Percentiles rank a stretch among this genome's conserved stretches.
Conservation (phyloP, 1,139 yeast genomes). For the Meyerozyma carpophila region DNA sequence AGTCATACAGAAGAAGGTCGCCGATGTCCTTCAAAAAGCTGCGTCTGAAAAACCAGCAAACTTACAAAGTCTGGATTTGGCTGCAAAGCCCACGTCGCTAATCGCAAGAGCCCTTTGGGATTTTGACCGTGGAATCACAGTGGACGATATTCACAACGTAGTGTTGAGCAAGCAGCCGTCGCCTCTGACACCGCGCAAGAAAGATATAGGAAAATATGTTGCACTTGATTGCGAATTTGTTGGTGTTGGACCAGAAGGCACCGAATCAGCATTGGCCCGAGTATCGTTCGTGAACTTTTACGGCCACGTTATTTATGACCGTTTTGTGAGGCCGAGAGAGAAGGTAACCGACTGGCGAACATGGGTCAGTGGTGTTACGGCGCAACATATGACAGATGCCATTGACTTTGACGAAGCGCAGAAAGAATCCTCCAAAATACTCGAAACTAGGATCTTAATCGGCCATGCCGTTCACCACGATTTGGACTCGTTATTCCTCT, state of each 20-base stretch:
- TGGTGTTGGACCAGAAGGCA: slow-evolving; percentile 76
- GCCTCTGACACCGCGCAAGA: slow-evolving; percentile 14
- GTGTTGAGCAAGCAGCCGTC: background rate
- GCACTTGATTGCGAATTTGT: slow-evolving; percentile 95
- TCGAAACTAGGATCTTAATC: slow-evolving; percentile 53
- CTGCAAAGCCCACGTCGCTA: background rate
- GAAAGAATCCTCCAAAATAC: slow-evolving; percentile 42
- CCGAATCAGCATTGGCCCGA: slow-evolving; percentile 70
- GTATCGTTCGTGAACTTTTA: slow-evolving; percentile 81
- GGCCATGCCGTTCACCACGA: slow-evolving; percentile 89
- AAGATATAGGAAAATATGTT: slow-evolving; percentile 60
- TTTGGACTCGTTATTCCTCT: slow-evolving; percentile 56
- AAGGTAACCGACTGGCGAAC: slow-evolving; percentile 89
- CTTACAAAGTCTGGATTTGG: background rate
- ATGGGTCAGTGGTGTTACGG: slow-evolving; percentile 85
- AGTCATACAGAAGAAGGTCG: background rate
- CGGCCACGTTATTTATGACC: slow-evolving; percentile 68
- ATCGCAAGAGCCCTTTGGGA: background rate
- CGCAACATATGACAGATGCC: slow-evolving; percentile 64
- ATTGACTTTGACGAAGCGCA: slow-evolving; percentile 65
- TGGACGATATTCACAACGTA: background rate
- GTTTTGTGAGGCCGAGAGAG: slow-evolving; percentile 69
- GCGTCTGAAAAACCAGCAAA: background rate
- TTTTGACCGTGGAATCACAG: background rate
- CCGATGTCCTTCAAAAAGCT: background rate